phyloP scores from a whole-genome alignment of 2,329 filamentous ascomycete genomes.

The Diaporthe vaccinii region DNA sequence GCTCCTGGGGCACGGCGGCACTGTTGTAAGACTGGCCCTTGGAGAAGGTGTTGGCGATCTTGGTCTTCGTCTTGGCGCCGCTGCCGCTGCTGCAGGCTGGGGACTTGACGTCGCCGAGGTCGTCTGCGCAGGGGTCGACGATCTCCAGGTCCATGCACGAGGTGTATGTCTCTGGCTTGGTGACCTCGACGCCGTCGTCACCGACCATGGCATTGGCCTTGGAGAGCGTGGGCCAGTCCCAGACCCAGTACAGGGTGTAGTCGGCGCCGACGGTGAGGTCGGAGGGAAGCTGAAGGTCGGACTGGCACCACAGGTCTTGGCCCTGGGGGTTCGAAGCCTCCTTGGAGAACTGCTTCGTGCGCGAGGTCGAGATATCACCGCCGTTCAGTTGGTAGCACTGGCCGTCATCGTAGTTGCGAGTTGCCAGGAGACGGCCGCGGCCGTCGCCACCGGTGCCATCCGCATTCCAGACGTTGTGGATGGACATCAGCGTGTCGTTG shows the following conservation, averaged over 20 bases:
- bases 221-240: conserved; percentile 85
- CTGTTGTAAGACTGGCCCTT: conserved; percentile 56
- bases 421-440: conserved; percentile 81
- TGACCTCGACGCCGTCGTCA: conserved; percentile 51
- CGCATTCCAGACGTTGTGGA: conserved; percentile 83
- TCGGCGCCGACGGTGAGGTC: conserved; percentile 72
- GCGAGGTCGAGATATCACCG: conserved; percentile 68
- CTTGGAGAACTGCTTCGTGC: conserved; percentile 69
- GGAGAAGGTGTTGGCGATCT: conserved; percentile 48
- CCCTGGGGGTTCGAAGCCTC: conserved; percentile 65
- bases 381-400: conserved; percentile 86
- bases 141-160: conserved; percentile 58
- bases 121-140: conserved; percentile 49
- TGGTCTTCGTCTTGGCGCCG: conserved; percentile 44
- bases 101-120: conserved; percentile 56
- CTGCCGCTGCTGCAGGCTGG: conserved; percentile 50
- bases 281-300: conserved; percentile 80
- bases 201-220: conserved; percentile 47
- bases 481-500: conserved; percentile 56
- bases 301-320: conserved; percentile 82
- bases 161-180: conserved; percentile 55
- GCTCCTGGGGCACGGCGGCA: conserved; percentile 61
- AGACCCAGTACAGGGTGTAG: conserved; percentile 94
- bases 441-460: conserved; percentile 86
- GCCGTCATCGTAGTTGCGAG: conserved; percentile 88